A percentile compares a stretch with the other conserved stretches of the same genome.
These are phyloP conservation scores for Cryptomeria japonica DNA, from an alignment of 75 land plant species.

Conservation along the genomic window DNA sequence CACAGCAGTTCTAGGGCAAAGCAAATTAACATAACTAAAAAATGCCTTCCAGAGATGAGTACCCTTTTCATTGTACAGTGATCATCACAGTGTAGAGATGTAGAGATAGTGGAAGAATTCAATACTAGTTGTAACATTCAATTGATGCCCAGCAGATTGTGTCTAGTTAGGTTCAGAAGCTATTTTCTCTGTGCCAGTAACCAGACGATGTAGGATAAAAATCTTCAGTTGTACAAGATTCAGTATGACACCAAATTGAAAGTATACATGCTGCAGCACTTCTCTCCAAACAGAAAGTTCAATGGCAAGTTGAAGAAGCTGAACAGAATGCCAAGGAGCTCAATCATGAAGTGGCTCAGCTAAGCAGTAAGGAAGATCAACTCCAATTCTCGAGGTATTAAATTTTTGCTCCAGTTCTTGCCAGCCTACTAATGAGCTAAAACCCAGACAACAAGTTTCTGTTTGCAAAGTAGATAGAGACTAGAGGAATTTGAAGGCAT, in stretches of 20 bases:
- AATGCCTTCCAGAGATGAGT: background rate
- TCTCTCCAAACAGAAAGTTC: background rate
- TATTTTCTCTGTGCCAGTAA: background rate
- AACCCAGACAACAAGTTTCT: background rate
- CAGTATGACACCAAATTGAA: background rate
- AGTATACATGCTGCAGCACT: background rate
- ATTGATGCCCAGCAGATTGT: background rate
- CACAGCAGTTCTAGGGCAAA: background rate
- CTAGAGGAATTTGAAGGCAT: no score
- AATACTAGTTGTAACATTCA: background rate
- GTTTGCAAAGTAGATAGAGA: no score
- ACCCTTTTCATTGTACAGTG: no score
- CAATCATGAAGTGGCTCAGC: background rate
- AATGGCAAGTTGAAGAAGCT: background rate
- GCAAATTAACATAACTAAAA: background rate
- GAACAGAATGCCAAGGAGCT: background rate
- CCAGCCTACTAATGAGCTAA: background rate
- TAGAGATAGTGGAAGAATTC: background rate
- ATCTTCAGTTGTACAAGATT: no score
- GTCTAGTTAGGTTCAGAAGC: background rate
- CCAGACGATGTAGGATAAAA: no score
- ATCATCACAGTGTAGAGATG: background rate
- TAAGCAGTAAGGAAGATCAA: background rate
- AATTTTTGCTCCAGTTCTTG: background rate
- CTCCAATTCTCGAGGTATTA: background rate